Evolutionary conservation across 2,329 filamentous ascomycete genomes (phyloP), one percentile per base, ranked within the genome.

Genomic region (Escovopsis sp.): DNA sequence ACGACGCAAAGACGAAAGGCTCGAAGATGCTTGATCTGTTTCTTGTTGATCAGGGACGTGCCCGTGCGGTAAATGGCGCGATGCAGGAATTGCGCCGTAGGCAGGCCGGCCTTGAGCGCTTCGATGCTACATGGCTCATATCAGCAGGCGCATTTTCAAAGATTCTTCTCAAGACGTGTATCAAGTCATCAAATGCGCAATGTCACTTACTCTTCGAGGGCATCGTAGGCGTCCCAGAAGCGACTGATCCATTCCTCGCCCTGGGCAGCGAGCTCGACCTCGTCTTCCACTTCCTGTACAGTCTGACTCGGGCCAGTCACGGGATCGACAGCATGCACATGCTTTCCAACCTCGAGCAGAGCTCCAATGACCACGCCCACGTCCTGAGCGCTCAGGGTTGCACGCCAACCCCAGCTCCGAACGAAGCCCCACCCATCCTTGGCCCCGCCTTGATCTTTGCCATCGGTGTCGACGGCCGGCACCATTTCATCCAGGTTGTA

Each of bases 371-470:
- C 77, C 13, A 94, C 83, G n/a, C 84, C 85, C 0, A 94, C 85
- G 53, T 98, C 90, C 33, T 88, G 82, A 5, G 90, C 90, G 41
- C 83, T 92, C 18, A 96, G 66, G 34, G 88, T 94, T 1, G 87
- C 88, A 53, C 87, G 81, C 87, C 87, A 98, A 10, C 90, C 90
- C 90, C 90, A 98, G 52, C 85, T 93, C 39, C 87, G 73, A 14
- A 96, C 88, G 51, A 96, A 98, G 0, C 90, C 88, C 88, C 88
- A 96, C 10, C 86, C 87, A 54, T 94, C 86, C 51, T 88, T 88
- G 32, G 76, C 73, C 16, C 79, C 76, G 14, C 68, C 77, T 35
- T 75, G 72, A 43, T 79, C 75, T 45, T 71, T 71, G 4, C 74
- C 76, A 43, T 81, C 78, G 5, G 78, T 76, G 39, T 80, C 77